These are phyloP conservation scores for Pulveroboletus sp. DNA, from an alignment of 768 basidiomycete species.

Conservation along the genomic window DNA sequence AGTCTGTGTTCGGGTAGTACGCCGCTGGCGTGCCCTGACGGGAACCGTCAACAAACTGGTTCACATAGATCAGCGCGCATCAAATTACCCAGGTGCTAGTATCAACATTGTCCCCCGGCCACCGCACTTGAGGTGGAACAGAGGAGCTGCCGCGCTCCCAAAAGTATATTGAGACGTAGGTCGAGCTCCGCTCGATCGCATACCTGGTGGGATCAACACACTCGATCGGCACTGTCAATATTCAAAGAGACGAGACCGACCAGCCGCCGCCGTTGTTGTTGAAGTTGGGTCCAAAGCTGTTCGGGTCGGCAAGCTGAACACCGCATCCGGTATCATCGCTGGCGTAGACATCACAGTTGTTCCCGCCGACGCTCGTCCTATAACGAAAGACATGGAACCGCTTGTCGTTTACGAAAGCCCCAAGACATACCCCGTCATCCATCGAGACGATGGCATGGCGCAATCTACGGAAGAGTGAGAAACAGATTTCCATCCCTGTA, in stretches of 20 bases:
- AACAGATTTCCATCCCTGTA: too few relatives aligned
- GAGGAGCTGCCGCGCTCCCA: slow-evolving; percentile 36
- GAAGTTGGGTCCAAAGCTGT: slow-evolving; percentile 36
- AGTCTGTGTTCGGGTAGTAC: slow-evolving; percentile 11
- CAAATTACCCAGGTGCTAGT: slow-evolving; percentile 24
- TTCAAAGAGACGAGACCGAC: slow-evolving; percentile 10
- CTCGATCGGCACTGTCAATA: background rate
- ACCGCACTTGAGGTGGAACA: slow-evolving; percentile 35
- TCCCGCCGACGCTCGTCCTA: slow-evolving; percentile 14
- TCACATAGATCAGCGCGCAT: background rate
- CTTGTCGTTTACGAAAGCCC: background rate
- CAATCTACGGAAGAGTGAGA: slow-evolving; percentile 21
- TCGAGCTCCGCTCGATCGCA: slow-evolving; percentile 29
- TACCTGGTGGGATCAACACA: slow-evolving; percentile 25
- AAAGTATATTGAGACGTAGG: slow-evolving; percentile 36
- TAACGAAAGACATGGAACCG: background rate
- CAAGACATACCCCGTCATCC: slow-evolving; percentile 31
- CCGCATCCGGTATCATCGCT: slow-evolving; percentile 32
- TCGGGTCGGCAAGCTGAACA: slow-evolving; percentile 21
- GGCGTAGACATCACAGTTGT: slow-evolving; percentile 25
- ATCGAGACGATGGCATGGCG: slow-evolving; percentile 25
- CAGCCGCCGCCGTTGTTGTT: slow-evolving; percentile 39
- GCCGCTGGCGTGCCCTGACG: slow-evolving; percentile 15
- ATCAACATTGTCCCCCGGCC: slow-evolving; percentile 18
- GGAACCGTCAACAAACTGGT: background rate